These are phyloP conservation scores for Arthrobotrys entomopaga DNA, from an alignment of 2,329 filamentous ascomycete genomes.

Conservation along the genomic window DNA sequence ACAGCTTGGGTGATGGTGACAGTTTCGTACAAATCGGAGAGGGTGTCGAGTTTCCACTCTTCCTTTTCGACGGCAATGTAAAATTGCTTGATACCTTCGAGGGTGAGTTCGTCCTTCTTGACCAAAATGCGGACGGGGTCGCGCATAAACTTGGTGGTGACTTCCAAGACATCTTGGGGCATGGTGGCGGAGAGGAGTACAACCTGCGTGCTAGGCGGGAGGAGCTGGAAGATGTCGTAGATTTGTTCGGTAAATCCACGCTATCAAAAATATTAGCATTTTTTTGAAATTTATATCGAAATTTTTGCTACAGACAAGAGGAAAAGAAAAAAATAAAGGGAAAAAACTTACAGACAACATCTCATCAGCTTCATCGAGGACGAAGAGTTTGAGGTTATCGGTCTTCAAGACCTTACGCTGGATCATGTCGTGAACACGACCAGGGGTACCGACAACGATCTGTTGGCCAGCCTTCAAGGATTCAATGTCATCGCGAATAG, in stretches of 20 bases:
- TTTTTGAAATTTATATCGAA: background rate
- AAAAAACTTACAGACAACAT: conserved; percentile 82
- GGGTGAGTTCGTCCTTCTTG: conserved; percentile 99
- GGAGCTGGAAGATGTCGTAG: conserved; percentile 99
- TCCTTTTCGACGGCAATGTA: conserved; percentile 99
- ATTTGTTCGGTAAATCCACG: conserved; percentile 99
- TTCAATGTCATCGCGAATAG: conserved; percentile 98
- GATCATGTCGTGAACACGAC: conserved; percentile 99
- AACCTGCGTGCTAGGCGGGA: conserved; percentile 97
- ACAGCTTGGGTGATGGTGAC: conserved; percentile 99
- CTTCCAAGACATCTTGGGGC: conserved; percentile 98
- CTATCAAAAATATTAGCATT: conserved; percentile 62
- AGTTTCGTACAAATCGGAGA: conserved; percentile 98
- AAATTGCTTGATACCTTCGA: conserved; percentile 99
- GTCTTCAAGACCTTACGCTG: conserved; percentile 97
- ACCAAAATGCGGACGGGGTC: conserved; percentile 98
- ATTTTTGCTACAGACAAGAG: too few relatives aligned
- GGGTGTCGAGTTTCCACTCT: conserved; percentile 99
- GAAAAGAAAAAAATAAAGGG: background rate
- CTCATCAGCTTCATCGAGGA: conserved; percentile 98
- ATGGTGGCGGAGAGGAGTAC: conserved; percentile 98
- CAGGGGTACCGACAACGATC: conserved; percentile 96
- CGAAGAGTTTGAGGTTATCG: conserved; percentile 99
- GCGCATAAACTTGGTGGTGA: conserved; percentile 99
- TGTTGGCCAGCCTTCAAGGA: conserved; percentile 94